Conservation (phyloP, 495 filamentous ascomycete genomes). For the Amorphotheca resinae region DNA sequence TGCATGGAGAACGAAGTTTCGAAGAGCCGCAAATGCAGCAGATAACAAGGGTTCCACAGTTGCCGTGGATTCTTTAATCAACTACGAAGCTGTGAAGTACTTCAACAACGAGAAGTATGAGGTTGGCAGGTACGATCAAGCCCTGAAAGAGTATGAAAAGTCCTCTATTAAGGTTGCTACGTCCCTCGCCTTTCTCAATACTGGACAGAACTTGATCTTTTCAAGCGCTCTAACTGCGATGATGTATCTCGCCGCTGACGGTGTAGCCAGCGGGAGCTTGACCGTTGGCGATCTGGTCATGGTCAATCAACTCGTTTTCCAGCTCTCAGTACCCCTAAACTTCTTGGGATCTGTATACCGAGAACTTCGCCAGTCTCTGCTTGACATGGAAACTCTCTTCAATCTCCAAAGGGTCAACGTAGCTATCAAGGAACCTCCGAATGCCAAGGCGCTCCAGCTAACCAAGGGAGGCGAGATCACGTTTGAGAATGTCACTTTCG, state of each 20-base stretch:
- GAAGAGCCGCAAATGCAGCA: conserved; percentile 85
- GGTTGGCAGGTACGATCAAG: conserved; percentile 77
- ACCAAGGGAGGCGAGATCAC: conserved; percentile 73
- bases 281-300: conserved; percentile 97
- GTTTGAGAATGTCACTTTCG: conserved; percentile 93
- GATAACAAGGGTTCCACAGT: conserved; percentile 93
- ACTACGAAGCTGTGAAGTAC: conserved; percentile 98
- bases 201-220: conserved; percentile 98
- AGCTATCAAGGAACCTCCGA: conserved; percentile 58
- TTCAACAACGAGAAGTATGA: conserved; percentile 98
- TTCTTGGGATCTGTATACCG: conserved; percentile 94
- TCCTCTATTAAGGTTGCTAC: conserved; percentile 95
- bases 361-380: conserved; percentile 81
- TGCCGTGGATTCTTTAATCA: conserved; percentile 91
- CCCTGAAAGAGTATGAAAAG: conserved; percentile 76
- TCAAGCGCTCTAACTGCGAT: conserved; percentile 87
- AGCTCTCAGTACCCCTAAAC: conserved; percentile 90
- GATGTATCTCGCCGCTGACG: conserved; percentile 93
- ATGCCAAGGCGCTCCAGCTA: conserved; percentile 60
- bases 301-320: conserved; percentile 98
- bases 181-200: conserved; percentile 82
- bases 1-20: conserved; percentile 92
- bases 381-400: conserved; percentile 98
- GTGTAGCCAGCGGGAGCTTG: conserved; percentile 65
- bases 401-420: conserved; percentile 98